A percentile compares a stretch with the other conserved stretches of the same genome.
Conservation (phyloP, 164 flowering plant species). For the Stephania japonica region DNA sequence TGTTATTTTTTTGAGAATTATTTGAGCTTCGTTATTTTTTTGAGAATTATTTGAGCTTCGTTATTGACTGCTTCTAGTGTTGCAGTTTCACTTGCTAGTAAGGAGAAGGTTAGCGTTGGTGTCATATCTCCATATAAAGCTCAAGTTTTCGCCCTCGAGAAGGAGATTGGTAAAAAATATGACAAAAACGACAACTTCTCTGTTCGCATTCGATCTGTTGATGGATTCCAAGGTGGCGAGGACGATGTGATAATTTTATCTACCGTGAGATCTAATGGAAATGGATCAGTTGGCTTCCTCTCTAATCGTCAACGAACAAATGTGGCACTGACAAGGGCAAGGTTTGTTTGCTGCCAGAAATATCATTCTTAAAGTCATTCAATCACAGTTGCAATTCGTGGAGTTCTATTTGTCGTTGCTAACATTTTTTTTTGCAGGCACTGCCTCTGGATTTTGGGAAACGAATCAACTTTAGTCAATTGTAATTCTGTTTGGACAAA, state of each 20-base stretch:
- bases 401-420: not conserved
- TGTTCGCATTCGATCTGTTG: slow-evolving; percentile 37
- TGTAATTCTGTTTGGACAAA: slow-evolving; percentile 33
- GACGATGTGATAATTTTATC: slow-evolving; percentile 33
- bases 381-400: not conserved
- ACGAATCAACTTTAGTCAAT: slow-evolving; percentile 19
- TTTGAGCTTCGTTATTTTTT: not conserved
- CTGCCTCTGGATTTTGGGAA: slow-evolving; percentile 40
- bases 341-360: slow-evolving; percentile 7
- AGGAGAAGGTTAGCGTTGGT: slow-evolving; percentile 23
- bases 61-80: not conserved
- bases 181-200: slow-evolving; percentile 12
- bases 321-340: slow-evolving; percentile 40
- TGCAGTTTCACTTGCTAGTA: slow-evolving; percentile 18
- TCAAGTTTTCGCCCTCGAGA: slow-evolving; percentile 34
- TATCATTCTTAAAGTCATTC: slow-evolving; percentile 6
- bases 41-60: slow-evolving; percentile 11
- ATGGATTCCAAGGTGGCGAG: slow-evolving; percentile 51
- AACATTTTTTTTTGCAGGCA: slow-evolving; percentile 17
- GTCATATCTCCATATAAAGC: slow-evolving; percentile 35
- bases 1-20: too few species aligned
- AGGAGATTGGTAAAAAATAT: slow-evolving; percentile 24
- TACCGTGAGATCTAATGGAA: slow-evolving; percentile 21
- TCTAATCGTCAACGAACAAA: slow-evolving; percentile 27
- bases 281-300: slow-evolving; percentile 15